These are phyloP conservation scores for Peribolospora kevripleyi DNA, from an alignment of 768 basidiomycete genomes.

Conservation along the genomic window DNA sequence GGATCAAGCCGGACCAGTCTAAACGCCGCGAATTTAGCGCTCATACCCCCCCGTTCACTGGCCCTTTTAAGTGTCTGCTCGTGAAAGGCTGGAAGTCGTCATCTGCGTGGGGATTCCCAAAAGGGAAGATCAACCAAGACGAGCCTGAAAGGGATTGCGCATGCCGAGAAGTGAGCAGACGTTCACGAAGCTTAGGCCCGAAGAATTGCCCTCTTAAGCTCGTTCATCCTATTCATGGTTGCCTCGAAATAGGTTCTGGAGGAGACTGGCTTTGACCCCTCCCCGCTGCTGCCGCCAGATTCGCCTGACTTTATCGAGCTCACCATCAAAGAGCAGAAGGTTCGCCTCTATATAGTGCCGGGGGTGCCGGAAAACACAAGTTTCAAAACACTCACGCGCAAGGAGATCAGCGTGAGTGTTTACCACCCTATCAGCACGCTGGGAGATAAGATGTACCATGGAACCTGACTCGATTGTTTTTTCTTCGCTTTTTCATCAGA, in stretches of 20 bases:
- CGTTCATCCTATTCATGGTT: neutral
- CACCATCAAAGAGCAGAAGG: constrained; percentile 67
- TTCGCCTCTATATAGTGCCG: constrained; percentile 72
- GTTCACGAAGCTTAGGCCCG: neutral
- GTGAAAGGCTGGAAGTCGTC: constrained; percentile 96
- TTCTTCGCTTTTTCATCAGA: constrained; percentile 26
- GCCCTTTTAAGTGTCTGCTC: constrained; percentile 47
- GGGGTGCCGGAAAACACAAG: constrained; percentile 65
- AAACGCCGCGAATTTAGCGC: neutral
- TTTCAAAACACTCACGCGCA: constrained; percentile 82
- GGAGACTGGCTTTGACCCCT: constrained; percentile 74
- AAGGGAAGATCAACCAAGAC: constrained; percentile 95
- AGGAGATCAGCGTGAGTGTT: constrained; percentile 55
- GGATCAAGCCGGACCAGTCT: neutral
- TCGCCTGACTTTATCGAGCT: constrained; percentile 52
- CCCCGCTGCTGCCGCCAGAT: constrained; percentile 16
- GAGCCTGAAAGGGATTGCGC: constrained; percentile 69
- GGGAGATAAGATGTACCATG: neutral
- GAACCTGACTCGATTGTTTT: neutral
- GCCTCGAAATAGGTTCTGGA: constrained; percentile 47
- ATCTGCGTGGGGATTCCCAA: constrained; percentile 96
- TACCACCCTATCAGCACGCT: neutral
- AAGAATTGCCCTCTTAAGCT: neutral
- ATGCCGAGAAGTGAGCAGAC: constrained; percentile 49
- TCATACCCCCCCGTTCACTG: neutral